phyloP scores from a whole-genome alignment of 2,329 filamentous ascomycete species.

The Colletotrichum cordylinicola region DNA sequence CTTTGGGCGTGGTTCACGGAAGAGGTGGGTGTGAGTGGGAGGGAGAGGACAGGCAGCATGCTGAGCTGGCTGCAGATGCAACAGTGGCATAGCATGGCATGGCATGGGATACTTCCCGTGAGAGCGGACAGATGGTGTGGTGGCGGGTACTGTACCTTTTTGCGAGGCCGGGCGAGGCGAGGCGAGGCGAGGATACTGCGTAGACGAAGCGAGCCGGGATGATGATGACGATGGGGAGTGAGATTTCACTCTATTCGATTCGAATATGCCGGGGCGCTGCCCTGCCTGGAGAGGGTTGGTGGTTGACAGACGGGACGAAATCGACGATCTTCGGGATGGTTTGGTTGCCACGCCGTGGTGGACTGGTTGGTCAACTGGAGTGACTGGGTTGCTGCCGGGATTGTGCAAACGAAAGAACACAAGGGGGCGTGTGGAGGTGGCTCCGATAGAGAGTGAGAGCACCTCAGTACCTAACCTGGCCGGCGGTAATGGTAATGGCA shows the following conservation, averaged over 20 bases:
- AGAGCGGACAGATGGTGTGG: not conserved
- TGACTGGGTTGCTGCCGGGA: not conserved
- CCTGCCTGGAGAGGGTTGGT: not conserved
- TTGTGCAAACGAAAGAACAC: not conserved
- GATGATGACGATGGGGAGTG: not conserved
- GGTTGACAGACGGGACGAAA: not conserved
- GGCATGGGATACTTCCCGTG: not conserved
- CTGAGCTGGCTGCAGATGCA: not conserved
- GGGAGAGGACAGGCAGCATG: not conserved
- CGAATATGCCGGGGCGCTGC: not conserved
- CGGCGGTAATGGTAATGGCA: not conserved
- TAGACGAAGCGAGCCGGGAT: not conserved
- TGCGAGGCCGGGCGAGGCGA: not conserved
- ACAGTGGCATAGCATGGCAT: not conserved
- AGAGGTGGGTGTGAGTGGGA: not conserved
- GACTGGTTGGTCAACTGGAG: not conserved
- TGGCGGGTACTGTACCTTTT: conserved; percentile 7
- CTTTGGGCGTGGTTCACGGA: not conserved
- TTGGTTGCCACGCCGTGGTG: not conserved
- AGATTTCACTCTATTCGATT: not conserved
- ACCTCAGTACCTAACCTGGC: not conserved
- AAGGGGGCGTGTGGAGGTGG: not conserved
- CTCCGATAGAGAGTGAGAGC: not conserved
- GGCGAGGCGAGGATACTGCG: not conserved
- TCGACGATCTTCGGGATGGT: not conserved